These are phyloP conservation scores for Leccinum truebloodii DNA, from an alignment of 768 basidiomycete species.

Conservation along the genomic window DNA sequence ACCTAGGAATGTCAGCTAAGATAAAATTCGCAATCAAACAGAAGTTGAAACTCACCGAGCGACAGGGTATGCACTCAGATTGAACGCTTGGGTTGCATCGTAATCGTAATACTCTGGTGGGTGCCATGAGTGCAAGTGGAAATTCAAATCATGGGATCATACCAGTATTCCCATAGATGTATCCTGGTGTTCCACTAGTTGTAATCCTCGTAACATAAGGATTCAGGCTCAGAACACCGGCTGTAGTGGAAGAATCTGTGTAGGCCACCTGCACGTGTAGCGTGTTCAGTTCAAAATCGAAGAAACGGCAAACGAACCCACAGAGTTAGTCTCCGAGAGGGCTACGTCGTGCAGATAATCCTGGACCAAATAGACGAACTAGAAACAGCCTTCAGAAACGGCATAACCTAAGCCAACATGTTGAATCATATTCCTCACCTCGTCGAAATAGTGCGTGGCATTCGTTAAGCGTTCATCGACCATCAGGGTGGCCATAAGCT, in stretches of 20 bases:
- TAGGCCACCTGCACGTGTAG: constrained; percentile 45
- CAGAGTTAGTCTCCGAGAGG: constrained; percentile 51
- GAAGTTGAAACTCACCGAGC: constrained; percentile 34
- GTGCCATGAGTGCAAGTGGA: background rate
- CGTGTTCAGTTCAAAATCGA: background rate
- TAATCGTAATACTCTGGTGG: constrained; percentile 56
- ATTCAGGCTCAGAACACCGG: constrained; percentile 55
- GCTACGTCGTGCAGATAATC: constrained; percentile 48
- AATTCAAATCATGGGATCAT: constrained; percentile 8
- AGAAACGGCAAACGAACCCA: constrained; percentile 22
- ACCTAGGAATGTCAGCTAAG: constrained; percentile 32
- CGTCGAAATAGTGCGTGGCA: constrained; percentile 35
- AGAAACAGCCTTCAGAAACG: background rate
- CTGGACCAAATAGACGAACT: constrained; percentile 55
- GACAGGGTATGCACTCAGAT: constrained; percentile 54
- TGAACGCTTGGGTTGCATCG: constrained; percentile 51
- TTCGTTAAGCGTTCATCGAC: background rate
- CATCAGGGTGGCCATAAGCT: constrained; percentile 43
- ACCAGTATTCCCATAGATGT: constrained; percentile 59
- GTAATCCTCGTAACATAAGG: constrained; percentile 52
- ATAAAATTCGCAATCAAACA: background rate
- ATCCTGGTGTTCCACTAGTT: constrained; percentile 47
- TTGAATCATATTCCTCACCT: constrained; percentile 34
- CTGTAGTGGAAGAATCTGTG: constrained; percentile 59
- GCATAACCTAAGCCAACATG: background rate